Base-by-base conservation (phyloP, 371 early-diverging fungal species). In the Mucor irregularis region DNA sequence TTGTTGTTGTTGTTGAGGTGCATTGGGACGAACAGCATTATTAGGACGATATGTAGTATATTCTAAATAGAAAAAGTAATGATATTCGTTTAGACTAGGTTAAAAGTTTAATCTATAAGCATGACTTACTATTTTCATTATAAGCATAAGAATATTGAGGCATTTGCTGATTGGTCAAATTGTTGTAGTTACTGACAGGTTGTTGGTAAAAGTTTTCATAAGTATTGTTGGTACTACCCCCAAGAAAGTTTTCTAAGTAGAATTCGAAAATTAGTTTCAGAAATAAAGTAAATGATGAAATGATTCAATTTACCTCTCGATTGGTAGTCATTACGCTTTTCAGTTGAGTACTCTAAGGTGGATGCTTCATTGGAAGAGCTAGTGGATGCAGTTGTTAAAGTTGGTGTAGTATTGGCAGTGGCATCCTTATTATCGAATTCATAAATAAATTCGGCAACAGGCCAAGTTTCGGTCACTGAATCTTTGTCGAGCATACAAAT, bases 371-470 rank as follows among this genome's bases (percentile, higher is more conserved):
- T 17, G 1, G 43, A 26, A 17, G n/a, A n/a, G n/a, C n/a, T n/a
- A n/a, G n/a, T n/a, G n/a, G n/a, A n/a, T n/a, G 49, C 35, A 46
- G 45, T 16, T 22, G 45, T 26, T 8, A 37, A 22, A 13, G 38
- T 47, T 11, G 33, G 47, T 24, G 54, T 44, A 21, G 33, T 25
- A 21, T 22, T 52, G 0, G 42, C 26, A 8, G 30, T 29, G n/a
- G 21, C 10, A 16, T 51, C 44, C 16, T 58, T 50, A 1, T 52
- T 45, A 11, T 54, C 55, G n/a, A 43, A 44, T 13, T 53, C 60
- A 49, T 71, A 71, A n/a, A 55, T 19, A 35, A 71, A 71, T 43
- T 68, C 55, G 38, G 65, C 51, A 2, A 71, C 49, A 5, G 62
- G 50, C 62, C 61, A 64, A 9, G 68, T 71, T n/a, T 64, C 62